These are phyloP conservation scores for Solanum sejunctum DNA, from an alignment of 257 asterid genomes.

Conservation along the genomic window DNA sequence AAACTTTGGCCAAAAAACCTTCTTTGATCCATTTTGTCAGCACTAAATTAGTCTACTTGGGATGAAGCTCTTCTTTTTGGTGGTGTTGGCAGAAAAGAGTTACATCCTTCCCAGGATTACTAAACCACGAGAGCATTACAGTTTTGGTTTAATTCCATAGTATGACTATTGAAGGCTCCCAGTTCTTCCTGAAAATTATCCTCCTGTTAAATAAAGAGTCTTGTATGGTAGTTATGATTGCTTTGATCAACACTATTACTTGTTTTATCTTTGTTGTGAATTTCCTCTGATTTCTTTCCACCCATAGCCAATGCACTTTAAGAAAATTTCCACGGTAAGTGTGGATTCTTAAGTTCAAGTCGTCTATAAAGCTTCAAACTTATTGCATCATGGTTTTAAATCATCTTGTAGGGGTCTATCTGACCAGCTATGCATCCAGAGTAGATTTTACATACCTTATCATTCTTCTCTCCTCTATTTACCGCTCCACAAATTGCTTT, in stretches of 20 bases:
- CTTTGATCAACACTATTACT: background rate
- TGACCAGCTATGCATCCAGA: background rate
- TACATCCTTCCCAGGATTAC: background rate
- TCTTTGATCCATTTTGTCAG: background rate
- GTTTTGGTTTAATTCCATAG: background rate
- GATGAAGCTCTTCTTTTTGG: background rate
- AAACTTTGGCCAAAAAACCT: background rate
- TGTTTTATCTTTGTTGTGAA: background rate
- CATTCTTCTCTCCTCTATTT: background rate
- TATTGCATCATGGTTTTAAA: background rate
- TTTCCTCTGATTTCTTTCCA: background rate
- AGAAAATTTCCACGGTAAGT: background rate
- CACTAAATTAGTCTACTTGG: background rate
- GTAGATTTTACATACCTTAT: background rate
- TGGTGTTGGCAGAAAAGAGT: background rate
- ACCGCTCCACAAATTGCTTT: background rate
- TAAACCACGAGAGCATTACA: background rate
- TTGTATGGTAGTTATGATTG: background rate
- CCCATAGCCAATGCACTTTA: background rate
- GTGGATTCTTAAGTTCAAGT: background rate
- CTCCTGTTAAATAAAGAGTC: background rate
- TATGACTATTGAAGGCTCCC: background rate
- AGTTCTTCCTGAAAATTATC: background rate
- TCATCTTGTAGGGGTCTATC: background rate
- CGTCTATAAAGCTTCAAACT: background rate